Base-by-base conservation (phyloP, 1,284 basidiomycete genomes). In the Fistulina hepatica region DNA sequence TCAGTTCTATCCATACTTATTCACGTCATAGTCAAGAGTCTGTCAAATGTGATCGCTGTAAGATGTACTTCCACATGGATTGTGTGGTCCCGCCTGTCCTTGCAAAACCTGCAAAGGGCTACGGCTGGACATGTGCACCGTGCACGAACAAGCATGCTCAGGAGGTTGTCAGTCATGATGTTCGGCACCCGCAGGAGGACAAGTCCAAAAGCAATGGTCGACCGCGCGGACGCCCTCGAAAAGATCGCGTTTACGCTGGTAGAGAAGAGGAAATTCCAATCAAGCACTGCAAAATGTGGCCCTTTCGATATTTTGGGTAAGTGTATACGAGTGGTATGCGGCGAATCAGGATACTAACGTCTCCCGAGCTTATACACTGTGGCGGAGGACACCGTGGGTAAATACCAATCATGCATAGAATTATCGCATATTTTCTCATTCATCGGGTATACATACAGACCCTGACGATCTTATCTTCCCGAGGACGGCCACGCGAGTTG, bases 101-200 rank as follows among this genome's bases (percentile, higher is more conserved):
- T n/a, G 83, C 84, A 3, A 97, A 97, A 59, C 95, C 94, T 2
- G 89, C 92, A 13, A 81, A 92, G 47, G 95, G 95, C 17, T 97
- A 97, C 61, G 91, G 89, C 22, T 98, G 94, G 94, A 91, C 90
- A 4, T 98, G 95, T 52, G 88, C 88, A 0, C 84, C 89, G 1
- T 97, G 94, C 57, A 88, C 91, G 3, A 73, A 78, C 35, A 72
- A 77, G 50, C 84, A 94, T 52, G 90, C 90, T 50, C 83, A 91
- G 51, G 81, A 89, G 52, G 86, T 93, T 21, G 84, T 88, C 48
- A 73, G 72, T 41, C 76, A 77, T 48, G 74, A 76, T 20, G 65
- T 71, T 39, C 73, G 76, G 21, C 52, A 53, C 20, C 48, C 54
- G 40, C 48, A 61, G 19, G 76, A 73, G 50, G 44, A 48, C 27